phyloP scores from a whole-genome alignment of 352 stramenopile genomes.

The Phytophthora pinifolia region DNA sequence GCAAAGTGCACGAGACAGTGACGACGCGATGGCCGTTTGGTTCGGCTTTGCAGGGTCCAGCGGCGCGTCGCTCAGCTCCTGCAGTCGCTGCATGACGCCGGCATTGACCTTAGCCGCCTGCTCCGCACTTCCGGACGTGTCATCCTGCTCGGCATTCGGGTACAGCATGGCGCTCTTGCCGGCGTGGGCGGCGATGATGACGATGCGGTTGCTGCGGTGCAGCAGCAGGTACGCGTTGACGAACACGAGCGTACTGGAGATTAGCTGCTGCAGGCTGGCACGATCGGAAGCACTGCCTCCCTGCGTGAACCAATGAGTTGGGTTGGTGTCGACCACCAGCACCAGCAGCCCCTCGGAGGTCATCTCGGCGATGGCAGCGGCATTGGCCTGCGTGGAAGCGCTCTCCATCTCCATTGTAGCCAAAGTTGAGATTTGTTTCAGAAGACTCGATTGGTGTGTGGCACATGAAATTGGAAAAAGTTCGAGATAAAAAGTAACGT shows the following conservation, averaged over 20 bases:
- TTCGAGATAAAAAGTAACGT: too few relatives aligned
- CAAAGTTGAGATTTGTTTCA: too few relatives aligned
- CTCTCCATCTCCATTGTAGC: conserved; percentile 15
- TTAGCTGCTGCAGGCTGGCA: conserved; percentile 56
- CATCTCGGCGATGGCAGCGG: conserved; percentile 12
- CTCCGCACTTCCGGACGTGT: conserved; percentile 67
- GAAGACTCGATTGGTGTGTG: not conserved
- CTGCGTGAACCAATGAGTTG: conserved; percentile 62
- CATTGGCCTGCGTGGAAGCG: conserved; percentile 15
- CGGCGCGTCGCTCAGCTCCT: conserved; percentile 49
- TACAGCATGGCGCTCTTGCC: conserved; percentile 76
- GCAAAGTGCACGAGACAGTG: conserved; percentile 76
- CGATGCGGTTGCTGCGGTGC: conserved; percentile 84
- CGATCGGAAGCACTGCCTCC: conserved; percentile 30
- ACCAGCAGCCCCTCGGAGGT: conserved; percentile 64
- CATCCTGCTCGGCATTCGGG: conserved; percentile 59
- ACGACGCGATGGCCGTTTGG: conserved; percentile 70
- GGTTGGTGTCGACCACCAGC: conserved; percentile 82
- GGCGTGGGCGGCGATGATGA: conserved; percentile 80
- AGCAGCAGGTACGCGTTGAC: conserved; percentile 88
- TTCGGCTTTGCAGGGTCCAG: conserved; percentile 59
- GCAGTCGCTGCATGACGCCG: conserved; percentile 67
- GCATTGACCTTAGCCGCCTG: conserved; percentile 75
- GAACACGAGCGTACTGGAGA: conserved; percentile 80
- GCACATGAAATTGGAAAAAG: conserved; percentile 6